Base-by-base conservation (phyloP, 257 asterid genomes). In the Solanum habrochaites region DNA sequence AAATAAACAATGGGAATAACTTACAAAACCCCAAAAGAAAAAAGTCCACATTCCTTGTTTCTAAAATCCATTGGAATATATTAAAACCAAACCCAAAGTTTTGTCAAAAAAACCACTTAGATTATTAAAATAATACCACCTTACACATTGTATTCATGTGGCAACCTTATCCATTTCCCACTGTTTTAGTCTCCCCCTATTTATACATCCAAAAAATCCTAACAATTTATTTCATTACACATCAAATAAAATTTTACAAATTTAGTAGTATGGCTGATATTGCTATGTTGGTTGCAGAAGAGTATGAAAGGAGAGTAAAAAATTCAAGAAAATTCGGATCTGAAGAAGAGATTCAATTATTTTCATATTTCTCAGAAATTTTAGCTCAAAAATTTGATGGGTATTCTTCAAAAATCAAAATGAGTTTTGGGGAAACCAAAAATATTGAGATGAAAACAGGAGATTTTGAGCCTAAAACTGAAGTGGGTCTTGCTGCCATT, bases 231-330 rank as follows among this genome's bases (percentile, higher is more conserved):
- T 45, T 23, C 62, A 16, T 78, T 78, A 78, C 66, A 8, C 47
- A 77, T 56, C 69, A 86, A 72, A 20, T 39, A 16, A 13, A 77
- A 14, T 74, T 15, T 73, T 73, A 21, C 32, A 74, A 74, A 37
- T 39, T 39, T 23, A 74, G 14, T 32, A 35, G 49, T 89, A 95
- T 95, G 98, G 92, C 98, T 4, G 98, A 95, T 80, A 95, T 94
- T 66, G 98, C 98, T 62, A 93, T 95, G 75, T 86, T 95, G 89
- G 97, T 94, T n/a, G 98, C 98, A 20, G 98, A 95, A 39, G 98
- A 95, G 87, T 95, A 95, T 27, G 97, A 95, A 89, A 95, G 98
- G 87, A 92, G 94, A 92, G 91, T 93, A 7, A 94, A 89, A 88
- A 86, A 25, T 23, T 93, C 98, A 23, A 93, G 94, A 85, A 92